A percentile compares a stretch with the other conserved stretches of the same genome.
phyloP scores from a whole-genome alignment of 257 asterid species.

The Linderniella brevidens region DNA sequence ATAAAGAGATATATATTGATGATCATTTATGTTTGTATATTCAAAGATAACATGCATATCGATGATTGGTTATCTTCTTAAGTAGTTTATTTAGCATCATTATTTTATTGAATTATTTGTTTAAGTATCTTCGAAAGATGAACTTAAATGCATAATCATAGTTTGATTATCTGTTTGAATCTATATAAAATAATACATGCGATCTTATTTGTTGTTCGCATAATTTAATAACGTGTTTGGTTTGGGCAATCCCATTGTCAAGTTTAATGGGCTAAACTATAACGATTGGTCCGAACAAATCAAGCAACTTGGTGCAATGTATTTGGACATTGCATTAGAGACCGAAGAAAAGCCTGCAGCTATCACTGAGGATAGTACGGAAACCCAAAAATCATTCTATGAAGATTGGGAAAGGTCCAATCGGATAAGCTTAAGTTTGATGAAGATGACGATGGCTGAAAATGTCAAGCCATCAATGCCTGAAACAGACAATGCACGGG shows the following conservation, averaged over 20 bases:
- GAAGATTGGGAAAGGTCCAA: background rate
- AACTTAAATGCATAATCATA: background rate
- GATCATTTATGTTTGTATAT: background rate
- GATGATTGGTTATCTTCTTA: background rate
- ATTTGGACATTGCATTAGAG: background rate
- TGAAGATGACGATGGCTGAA: background rate
- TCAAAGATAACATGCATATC: background rate
- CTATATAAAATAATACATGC: background rate
- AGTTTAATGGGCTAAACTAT: slow-evolving; percentile 1
- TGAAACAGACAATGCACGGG: background rate
- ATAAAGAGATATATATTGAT: no score
- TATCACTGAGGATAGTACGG: background rate
- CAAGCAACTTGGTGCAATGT: background rate
- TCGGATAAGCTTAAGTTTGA: background rate
- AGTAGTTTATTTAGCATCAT: background rate
- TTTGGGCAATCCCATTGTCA: background rate
- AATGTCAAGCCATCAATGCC: slow-evolving; percentile 1
- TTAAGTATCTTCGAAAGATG: background rate
- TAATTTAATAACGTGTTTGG: background rate
- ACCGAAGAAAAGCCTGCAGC: background rate
- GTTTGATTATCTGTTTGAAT: background rate
- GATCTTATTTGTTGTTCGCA: background rate
- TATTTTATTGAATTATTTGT: background rate
- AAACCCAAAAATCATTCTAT: background rate
- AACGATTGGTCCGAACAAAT: background rate